A percentile compares a stretch with the other conserved stretches of the same genome.
Conservation (phyloP, 208 protist genomes). For the Leptomonas pyrrhocoris region DNA sequence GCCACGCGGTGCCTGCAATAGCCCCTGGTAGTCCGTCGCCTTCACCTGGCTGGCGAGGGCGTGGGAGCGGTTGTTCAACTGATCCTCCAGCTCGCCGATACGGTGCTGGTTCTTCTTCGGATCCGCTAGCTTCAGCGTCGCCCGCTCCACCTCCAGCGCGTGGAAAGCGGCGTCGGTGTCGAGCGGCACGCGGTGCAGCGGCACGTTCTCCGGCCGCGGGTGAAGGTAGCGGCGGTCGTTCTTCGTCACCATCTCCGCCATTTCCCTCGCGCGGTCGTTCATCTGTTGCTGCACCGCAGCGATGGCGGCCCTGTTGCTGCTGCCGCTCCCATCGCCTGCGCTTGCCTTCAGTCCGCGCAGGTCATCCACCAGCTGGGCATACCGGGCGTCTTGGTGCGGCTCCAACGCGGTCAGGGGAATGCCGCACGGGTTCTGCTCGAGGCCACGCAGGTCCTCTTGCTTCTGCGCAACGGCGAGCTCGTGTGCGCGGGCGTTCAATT, state of each 20-base stretch:
- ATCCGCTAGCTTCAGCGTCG: conserved; percentile 59
- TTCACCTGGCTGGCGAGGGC: conserved; percentile 63
- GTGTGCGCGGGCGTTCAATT: conserved; percentile 66
- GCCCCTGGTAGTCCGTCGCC: conserved; percentile 47
- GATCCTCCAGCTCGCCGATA: conserved; percentile 59
- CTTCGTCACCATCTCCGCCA: conserved; percentile 61
- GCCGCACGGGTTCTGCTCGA: conserved; percentile 46
- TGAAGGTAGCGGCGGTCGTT: conserved; percentile 71
- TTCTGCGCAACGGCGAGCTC: conserved; percentile 66
- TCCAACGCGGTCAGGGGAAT: conserved; percentile 55
- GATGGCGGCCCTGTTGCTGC: conserved; percentile 14
- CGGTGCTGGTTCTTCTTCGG: conserved; percentile 48
- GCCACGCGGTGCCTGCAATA: conserved; percentile 49
- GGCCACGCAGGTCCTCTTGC: conserved; percentile 50
- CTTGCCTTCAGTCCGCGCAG: conserved; percentile 53
- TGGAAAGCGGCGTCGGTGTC: conserved; percentile 61
- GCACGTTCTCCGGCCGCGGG: conserved; percentile 54
- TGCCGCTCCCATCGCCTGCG: background rate
- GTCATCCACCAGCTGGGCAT: conserved; percentile 59
- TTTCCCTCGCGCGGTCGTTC: conserved; percentile 63
- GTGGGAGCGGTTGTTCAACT: conserved; percentile 52
- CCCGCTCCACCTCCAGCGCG: conserved; percentile 62
- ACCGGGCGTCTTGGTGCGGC: conserved; percentile 65
- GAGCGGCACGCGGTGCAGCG: conserved; percentile 57
- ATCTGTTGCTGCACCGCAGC: conserved; percentile 53